Evolutionary conservation across 495 filamentous ascomycete genomes (phyloP).

Genomic region (Hypoxylon cercidicola): DNA sequence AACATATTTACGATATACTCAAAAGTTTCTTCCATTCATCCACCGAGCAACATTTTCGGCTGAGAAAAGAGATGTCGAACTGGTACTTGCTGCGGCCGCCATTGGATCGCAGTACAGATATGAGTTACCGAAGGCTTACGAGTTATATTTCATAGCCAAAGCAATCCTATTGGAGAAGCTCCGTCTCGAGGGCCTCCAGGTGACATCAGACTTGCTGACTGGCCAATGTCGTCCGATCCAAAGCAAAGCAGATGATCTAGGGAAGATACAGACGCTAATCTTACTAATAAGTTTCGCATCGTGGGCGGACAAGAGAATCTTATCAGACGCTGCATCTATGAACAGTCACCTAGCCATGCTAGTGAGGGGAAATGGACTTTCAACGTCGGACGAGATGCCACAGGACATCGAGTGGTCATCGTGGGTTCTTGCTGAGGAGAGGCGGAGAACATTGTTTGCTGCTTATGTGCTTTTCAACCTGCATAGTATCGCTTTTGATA

Average conservation of each 20-base stretch:
- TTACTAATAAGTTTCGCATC: constrained; percentile 63
- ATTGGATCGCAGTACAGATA: constrained; percentile 63
- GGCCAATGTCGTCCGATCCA: constrained; percentile 5
- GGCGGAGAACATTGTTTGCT: constrained; percentile 61
- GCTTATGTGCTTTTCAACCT: constrained; percentile 67
- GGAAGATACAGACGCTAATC: constrained; percentile 60
- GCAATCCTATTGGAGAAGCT: constrained; percentile 60
- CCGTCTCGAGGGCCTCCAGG: constrained; percentile 58
- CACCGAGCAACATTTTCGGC: constrained; percentile 61
- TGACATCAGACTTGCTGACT: constrained; percentile 56
- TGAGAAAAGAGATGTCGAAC: constrained; percentile 57
- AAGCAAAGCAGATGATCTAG: constrained; percentile 48
- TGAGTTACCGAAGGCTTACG: constrained; percentile 61
- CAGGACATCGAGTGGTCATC: constrained; percentile 58
- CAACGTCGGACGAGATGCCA: constrained; percentile 45
- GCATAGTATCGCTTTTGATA: constrained; percentile 65
- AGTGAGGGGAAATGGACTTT: constrained; percentile 60
- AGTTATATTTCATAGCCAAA: constrained; percentile 57
- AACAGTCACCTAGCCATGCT: constrained; percentile 61
- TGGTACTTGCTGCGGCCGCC: constrained; percentile 60
- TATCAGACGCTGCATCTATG: constrained; percentile 62
- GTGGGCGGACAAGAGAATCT: constrained; percentile 63
- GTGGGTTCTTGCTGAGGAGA: constrained; percentile 61
- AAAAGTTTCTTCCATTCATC: constrained; percentile 62
- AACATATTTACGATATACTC: constrained; percentile 61